Base-by-base conservation (phyloP, 164 flowering plant genomes). In the Magnolia changhungtana region DNA sequence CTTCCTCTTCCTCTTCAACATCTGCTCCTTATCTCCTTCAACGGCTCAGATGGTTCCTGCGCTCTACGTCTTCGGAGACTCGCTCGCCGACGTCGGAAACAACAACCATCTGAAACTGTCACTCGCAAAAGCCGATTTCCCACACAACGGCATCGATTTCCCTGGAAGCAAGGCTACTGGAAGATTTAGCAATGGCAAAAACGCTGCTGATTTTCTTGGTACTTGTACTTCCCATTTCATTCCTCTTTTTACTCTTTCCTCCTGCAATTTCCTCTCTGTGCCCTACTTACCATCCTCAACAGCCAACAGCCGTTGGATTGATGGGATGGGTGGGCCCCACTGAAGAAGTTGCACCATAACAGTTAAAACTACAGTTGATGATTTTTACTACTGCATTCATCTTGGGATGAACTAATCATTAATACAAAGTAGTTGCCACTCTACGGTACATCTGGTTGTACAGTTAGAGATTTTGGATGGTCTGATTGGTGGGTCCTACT, bases 151-250 rank as follows among this genome's bases (percentile, higher is more conserved):
- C 7, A 50, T 92, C 67, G 98, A 94, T 72, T 94, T 77, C 78
- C 89, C 97, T 0, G 81, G 81, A 23, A 67, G 76, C 16, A 85
- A 88, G 59, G 75, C 96, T 1, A 94, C 96, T 27, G 97, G 96
- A 24, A 83, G 98, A 82, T 94, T 94, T 76, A 71, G 84, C 67
- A 94, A 91, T 76, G 95, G 97, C 81, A 90, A 86, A 74, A 94
- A 92, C 68, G 81, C 94, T 50, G 96, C 96, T 0, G 97, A 94
- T 81, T 87, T 90, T 73, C 31, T 91, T 18, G 92, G 96, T 92
- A 84, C 79, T 78, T 58, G 9, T 27, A 11, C 49, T 2, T 72
- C 50, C 21, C 75, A 52, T 18, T 52, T 29, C 11, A 58, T 2
- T n/a, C 67, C 10, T 64, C 67, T 8, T 4, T 59, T 64, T 64